Evolutionary conservation across 2,329 filamentous ascomycete genomes (phyloP), one percentile per base, ranked within the genome.

Genomic region (Xylaria sp.): DNA sequence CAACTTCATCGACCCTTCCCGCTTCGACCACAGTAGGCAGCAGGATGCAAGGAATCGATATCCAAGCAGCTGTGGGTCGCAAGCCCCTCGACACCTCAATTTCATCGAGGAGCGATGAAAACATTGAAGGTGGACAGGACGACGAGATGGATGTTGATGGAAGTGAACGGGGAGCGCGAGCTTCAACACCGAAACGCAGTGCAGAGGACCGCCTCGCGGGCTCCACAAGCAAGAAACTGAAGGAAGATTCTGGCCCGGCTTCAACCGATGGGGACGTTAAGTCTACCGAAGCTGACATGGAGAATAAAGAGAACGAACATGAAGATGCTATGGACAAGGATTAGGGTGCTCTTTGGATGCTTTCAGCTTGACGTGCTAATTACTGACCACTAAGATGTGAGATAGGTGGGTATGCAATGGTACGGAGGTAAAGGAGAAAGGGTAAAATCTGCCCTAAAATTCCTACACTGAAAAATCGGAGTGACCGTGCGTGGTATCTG

Each of bases 61-160:
- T 90, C 25, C 87, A 88, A 75, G 87, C 87, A 23, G 88, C 88
- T 3, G 87, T 90, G 3, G 88, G 88, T 0, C 81, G 88, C 27
- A 87, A 84, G 69, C 77, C 79, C 18, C 47, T 68, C 5, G 69
- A 70, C 5, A n/a, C 40, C 2, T 75, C 79, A 32, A 21, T 62
- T 32, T 54, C 65, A 54, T 71, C 23, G 68, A 73, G 60, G 70
- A 72, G 35, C 73, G 75, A 57, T 72, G 69, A 55, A 25, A 47
- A 29, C 4, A 13, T 16, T 16, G 53, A 71, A 35, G 51, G 55
- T 23, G 47, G 42, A 40, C 75, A 77, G 13, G 78, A 71, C 8
- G 76, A 73, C 16, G 77, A 78, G 65, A 78, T 79, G 69, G 76
- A 81, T 71, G 63, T 79, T 37, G 75, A 76, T 13, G 68, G 61